A percentile compares a stretch with the other conserved stretches of the same genome.
Evolutionary conservation across 1,284 basidiomycete genomes (phyloP).

Genomic region (Tilletia walkeri): DNA sequence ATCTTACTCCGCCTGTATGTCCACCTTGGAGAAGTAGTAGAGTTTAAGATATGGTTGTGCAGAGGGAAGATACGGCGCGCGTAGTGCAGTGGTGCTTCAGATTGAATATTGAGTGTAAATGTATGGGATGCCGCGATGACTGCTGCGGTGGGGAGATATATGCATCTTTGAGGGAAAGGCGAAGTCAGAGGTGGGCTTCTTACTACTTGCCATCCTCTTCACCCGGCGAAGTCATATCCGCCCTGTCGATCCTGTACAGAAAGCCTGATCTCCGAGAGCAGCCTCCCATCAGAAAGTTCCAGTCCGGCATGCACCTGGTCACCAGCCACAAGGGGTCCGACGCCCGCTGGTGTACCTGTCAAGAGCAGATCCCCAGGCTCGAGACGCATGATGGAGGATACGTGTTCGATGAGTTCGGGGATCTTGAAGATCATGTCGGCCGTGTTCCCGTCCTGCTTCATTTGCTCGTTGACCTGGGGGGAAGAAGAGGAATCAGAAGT

Average conservation of each 20-base stretch:
- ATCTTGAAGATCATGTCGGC: slow-evolving; percentile 90
- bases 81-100: no score
- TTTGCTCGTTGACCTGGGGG: slow-evolving; percentile 71
- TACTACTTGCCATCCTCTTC: neutral
- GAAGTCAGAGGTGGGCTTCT: neutral
- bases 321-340: slow-evolving; percentile 73
- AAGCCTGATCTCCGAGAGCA: slow-evolving; percentile 68
- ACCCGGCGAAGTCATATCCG: slow-evolving; percentile 66
- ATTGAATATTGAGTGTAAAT: no score
- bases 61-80: no score
- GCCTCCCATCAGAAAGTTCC: slow-evolving; percentile 64
- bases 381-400: slow-evolving; percentile 91
- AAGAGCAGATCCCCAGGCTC: slow-evolving; percentile 66
- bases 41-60: no score
- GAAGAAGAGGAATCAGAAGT: slow-evolving; percentile 18
- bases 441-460: slow-evolving; percentile 82
- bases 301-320: slow-evolving; percentile 77
- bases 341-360: slow-evolving; percentile 72
- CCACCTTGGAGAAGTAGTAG: no score
- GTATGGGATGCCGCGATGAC: no score
- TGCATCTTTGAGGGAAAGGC: neutral
- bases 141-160: neutral
- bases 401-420: slow-evolving; percentile 82
- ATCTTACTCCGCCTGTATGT: no score
- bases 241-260: slow-evolving; percentile 68